Base-by-base conservation (phyloP, 495 filamentous ascomycete species). In the Penicillium bialowiezense region DNA sequence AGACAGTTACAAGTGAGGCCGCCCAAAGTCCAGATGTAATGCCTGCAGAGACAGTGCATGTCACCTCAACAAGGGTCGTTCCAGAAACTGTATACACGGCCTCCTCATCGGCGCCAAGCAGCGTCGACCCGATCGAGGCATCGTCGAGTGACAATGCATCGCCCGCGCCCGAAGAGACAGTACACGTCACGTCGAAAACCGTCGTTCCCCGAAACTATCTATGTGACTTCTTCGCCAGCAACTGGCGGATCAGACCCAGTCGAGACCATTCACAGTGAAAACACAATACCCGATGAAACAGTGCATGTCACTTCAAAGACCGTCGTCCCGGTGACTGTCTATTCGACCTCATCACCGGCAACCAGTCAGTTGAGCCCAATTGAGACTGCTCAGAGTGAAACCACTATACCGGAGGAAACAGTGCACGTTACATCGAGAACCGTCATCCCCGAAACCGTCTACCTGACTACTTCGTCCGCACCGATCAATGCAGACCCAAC, bases 371-470 rank as follows among this genome's bases (percentile, higher is more conserved):
- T n/a, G n/a, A n/a, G n/a, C n/a, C n/a, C n/a, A n/a, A n/a, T n/a
- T n/a, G n/a, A n/a, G n/a, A n/a, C 19, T 9, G 24, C 9, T 4
- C 24, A 28, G 9, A 28, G 5, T 9, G 24, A 28, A 28, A 9
- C 24, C 23, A 26, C n/a, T 34, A 19, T 9, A 9, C n/a, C 42
- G 15, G 7, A 3, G 26, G 44, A 39, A 9, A 58, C 43, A 19
- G 36, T 42, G 9, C 41, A 42, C 23, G 39, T 51, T 10, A 54
- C 54, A n/a, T 46, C 52, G 1, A 34, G 50, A 9, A 42, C 39
- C 2, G 42, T 54, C 2, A 49, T 46, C 17, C 38, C 15, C 3
- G 29, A 44, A 0, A 57, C 54, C 1, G 49, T 53, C 9, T 50
- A 50, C 3, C 18, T 35, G 7, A 29, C 34, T 35, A 50, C 42